phyloP scores from a whole-genome alignment of 208 protist genomes.

The Porcisia hertigi region DNA sequence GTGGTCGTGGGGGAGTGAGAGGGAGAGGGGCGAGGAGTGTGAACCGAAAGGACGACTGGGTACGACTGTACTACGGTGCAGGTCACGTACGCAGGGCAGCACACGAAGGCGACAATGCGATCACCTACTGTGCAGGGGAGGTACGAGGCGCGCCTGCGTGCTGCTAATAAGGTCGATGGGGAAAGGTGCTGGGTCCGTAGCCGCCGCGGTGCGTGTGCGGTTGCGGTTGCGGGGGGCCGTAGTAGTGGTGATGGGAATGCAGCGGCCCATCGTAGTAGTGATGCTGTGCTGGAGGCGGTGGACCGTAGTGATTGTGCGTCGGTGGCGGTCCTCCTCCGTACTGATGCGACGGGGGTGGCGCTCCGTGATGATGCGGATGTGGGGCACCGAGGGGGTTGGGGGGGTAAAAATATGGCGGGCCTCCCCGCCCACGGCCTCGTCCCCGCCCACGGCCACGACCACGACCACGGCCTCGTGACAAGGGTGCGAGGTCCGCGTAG shows the following conservation, averaged over 20 bases:
- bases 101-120: background rate
- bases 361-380: conserved; percentile 4
- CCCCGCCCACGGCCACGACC: conserved; percentile 30
- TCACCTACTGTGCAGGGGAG: background rate
- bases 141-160: background rate
- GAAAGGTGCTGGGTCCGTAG: conserved; percentile 22
- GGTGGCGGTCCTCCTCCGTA: conserved; percentile 3
- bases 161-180: conserved; percentile 23
- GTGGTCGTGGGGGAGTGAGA: too few species aligned
- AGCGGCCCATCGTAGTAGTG: background rate
- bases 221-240: background rate
- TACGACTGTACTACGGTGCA: background rate
- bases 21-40: background rate
- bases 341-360: background rate
- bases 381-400: background rate
- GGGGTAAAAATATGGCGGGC: conserved; percentile 12
- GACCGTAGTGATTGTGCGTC: conserved; percentile 7
- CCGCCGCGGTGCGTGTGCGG: conserved; percentile 26
- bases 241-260: background rate
- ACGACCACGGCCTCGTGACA: conserved; percentile 16
- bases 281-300: conserved; percentile 4
- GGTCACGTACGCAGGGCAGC: background rate
- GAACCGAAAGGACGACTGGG: background rate
- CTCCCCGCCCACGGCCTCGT: conserved; percentile 23
- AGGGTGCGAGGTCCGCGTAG: conserved; percentile 54